Evolutionary conservation across 192 early-diverging fungal species (phyloP), one percentile per base, ranked within the genome.

Genomic region (Coemansia guatemalensis): DNA sequence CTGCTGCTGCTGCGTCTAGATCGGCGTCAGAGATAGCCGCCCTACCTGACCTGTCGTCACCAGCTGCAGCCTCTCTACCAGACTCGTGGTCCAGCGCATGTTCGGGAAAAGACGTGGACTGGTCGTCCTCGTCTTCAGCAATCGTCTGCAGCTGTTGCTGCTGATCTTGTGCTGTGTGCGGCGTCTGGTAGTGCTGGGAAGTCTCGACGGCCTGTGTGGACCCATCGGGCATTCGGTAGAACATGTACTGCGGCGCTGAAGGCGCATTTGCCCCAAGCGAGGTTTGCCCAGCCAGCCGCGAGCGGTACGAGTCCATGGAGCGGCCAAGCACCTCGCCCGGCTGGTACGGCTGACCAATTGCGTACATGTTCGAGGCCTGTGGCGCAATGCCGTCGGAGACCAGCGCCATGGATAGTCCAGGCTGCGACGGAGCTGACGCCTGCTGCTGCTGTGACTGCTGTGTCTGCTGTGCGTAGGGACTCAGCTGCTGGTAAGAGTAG

Each of bases 151-250:
- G 61, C 48, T 57, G 60, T 54, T 33, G 68, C 20, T 60, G 71
- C 47, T 53, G 62, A 18, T 44, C 44, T 27, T 48, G 25, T 59
- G 67, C 48, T 53, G 79, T 23, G 29, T 74, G 69, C 29, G 57
- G 39, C 18, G 57, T 53, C 35, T 65, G 69, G 56, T 53, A 59
- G 57, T 65, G 63, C 30, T 61, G 63, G 48, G 47, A 59, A 35
- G 70, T 30, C 20, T 76, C 64, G 18, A 67, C 53, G 14, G 74
- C 25, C 24, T 81, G 73, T 2, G 68, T 65, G 11, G 69, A 58
- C 24, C 69, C 78, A 30, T 81, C 78, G 18, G 73, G 73, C 73
- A 81, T 72, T n/a, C 78, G 68, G 48, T 81, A 81, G n/a, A 74
- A 47, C 78, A 72, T 72, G 66, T 81, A 81, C 56, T 81, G 78